Conservation (phyloP, 139 green algal genomes). For the Chlamydomonas applanata region DNA sequence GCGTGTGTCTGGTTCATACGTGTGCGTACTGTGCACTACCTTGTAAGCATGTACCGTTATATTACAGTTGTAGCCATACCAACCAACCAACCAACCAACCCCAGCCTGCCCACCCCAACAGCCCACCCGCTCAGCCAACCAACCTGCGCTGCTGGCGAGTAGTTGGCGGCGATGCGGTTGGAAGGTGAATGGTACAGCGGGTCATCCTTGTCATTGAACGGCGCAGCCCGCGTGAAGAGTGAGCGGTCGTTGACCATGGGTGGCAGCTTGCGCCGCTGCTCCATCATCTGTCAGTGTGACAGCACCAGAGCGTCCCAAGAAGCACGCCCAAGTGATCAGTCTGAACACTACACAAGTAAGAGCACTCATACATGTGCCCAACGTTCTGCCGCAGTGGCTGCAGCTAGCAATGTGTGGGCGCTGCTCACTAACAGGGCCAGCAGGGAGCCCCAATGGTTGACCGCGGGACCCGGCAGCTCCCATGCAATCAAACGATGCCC, state of each 20-base stretch:
- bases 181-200: conserved; percentile 70
- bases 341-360: not conserved
- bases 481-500: too few species aligned
- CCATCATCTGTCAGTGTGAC: conserved; percentile 34
- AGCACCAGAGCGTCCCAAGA: not conserved
- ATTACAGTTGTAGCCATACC: too few species aligned
- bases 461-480: not conserved
- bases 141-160: conserved; percentile 11
- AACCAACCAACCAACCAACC: too few species aligned
- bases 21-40: too few species aligned
- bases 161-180: conserved; percentile 66
- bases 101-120: too few species aligned
- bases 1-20: too few species aligned
- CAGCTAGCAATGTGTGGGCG: not conserved
- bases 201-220: conserved; percentile 65
- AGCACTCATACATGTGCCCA: not conserved
- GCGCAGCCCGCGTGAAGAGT: conserved; percentile 66
- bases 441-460: not conserved
- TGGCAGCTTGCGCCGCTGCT: conserved; percentile 59
- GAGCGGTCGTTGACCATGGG: conserved; percentile 67
- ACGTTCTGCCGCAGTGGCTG: not conserved
- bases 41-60: too few species aligned
- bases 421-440: not conserved
- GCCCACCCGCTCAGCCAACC: too few species aligned
- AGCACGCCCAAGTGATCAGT: not conserved